Evolutionary conservation across 83 land plant species (phyloP), one percentile per base, ranked within the genome.

Genomic region (Diphasiastrum complanatum): DNA sequence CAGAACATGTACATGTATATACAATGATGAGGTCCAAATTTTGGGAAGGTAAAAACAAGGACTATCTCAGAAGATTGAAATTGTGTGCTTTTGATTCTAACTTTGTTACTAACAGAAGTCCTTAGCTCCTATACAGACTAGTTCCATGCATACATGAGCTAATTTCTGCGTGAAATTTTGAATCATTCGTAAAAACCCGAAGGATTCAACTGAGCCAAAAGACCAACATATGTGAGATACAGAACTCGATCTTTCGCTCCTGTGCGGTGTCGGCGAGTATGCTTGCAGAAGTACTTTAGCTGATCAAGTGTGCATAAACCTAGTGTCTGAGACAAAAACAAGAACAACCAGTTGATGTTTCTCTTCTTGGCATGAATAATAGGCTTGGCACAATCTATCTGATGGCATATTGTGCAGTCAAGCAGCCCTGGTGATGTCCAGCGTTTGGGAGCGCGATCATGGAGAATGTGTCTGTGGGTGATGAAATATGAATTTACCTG

Each of bases 251-350:
- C 82, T 50, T 87, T 87, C 41, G 89, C 83, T 8, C 86, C 95
- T 28, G 95, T 82, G 38, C 96, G 81, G 61, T 90, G 93, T 28
- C 74, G 70, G 46, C 60, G 70, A 25, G 73, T 84, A 51, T 90
- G 85, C 65, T 86, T 86, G 81, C 96, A 90, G 70, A 90, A 90
- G 62, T 84, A 86, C 77, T 81, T 90, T 63, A 90, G 78, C 71
- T 90, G 89, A 34, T 83, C 83, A 1, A 86, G 79, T 0, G 83
- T 80, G 66, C 85, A 84, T 33, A 78, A 74, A 0, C 93, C 93
- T 2, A 90, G 72, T 14, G 78, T 75, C 59, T 84, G 81, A 0
- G 93, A 83, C 20, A 90, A 72, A 19, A 90, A 62, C 60, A 90
- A 65, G 53, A 90, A 90, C 16, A 90, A 77, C 93, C 97, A 90